Evolutionary conservation across 345 rosid species (phyloP).

Genomic region (Hibiscus trionum): DNA sequence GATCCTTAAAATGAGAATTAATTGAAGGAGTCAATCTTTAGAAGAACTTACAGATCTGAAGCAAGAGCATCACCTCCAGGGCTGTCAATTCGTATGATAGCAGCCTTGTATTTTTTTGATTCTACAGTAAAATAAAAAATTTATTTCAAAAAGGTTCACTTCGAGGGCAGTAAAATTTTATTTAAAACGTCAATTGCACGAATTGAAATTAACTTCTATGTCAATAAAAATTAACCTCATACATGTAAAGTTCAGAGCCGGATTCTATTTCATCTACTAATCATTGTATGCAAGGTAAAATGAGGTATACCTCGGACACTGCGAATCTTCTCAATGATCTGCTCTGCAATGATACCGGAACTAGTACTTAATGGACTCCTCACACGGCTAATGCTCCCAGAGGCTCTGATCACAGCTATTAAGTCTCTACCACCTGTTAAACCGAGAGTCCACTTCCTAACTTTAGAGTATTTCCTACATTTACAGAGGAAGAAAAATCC

Average conservation of each 20-base stretch:
- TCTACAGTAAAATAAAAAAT: slow-evolving; percentile 27
- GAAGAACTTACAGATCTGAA: slow-evolving; percentile 87
- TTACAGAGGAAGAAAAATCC: slow-evolving; percentile 3
- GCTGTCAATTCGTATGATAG: slow-evolving; percentile 82
- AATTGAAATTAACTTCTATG: background rate
- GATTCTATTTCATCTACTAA: background rate
- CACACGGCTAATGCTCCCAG: slow-evolving; percentile 87
- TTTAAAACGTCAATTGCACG: background rate
- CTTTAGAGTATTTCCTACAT: slow-evolving; percentile 78
- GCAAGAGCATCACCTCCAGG: slow-evolving; percentile 99
- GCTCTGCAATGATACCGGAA: slow-evolving; percentile 70
- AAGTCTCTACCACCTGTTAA: slow-evolving; percentile 68
- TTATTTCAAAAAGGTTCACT: background rate
- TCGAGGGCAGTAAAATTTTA: background rate
- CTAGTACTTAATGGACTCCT: slow-evolving; percentile 59
- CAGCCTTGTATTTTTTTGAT: slow-evolving; percentile 75
- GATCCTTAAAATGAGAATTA: background rate
- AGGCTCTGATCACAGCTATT: slow-evolving; percentile 86
- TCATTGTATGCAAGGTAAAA: background rate
- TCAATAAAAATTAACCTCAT: background rate
- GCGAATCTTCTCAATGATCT: slow-evolving; percentile 80
- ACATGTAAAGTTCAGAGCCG: background rate
- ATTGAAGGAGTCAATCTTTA: slow-evolving; percentile 1
- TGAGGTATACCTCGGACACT: slow-evolving; percentile 58
- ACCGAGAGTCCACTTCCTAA: slow-evolving; percentile 83